These are phyloP conservation scores for Picea abies DNA, from an alignment of 83 land plant species.

Conservation along the genomic window DNA sequence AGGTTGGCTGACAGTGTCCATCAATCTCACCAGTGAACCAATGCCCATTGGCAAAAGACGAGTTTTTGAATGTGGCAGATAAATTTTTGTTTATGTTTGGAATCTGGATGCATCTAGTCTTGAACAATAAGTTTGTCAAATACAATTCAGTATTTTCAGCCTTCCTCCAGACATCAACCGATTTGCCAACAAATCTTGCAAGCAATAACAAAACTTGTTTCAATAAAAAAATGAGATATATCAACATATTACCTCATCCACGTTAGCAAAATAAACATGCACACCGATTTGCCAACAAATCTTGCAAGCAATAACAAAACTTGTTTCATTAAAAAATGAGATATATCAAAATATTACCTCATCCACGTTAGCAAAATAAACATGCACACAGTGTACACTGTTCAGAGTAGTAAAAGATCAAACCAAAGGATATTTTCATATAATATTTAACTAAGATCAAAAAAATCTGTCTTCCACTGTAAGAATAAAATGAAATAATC, in stretches of 20 bases:
- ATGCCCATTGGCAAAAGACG: no score
- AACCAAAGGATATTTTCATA: background rate
- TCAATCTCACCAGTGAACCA: no score
- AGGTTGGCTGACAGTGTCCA: no score
- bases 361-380: background rate
- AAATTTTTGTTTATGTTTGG: no score
- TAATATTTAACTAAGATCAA: background rate
- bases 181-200: background rate
- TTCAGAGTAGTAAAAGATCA: background rate
- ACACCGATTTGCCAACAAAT: background rate
- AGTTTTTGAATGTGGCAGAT: no score
- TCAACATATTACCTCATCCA: background rate
- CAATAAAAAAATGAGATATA: background rate
- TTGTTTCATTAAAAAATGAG: background rate
- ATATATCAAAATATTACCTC: background rate
- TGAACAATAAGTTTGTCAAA: no score
- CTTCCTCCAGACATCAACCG: background rate
- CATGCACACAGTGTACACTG: background rate
- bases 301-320: background rate
- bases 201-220: background rate
- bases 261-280: background rate
- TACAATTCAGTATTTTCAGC: background rate
- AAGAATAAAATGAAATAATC: conserved; percentile 7
- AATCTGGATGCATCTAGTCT: no score
- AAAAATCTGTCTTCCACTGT: conserved; percentile 11